Evolutionary conservation across 805 yeast genomes (phyloP), one percentile per base, ranked within the genome.

Genomic region (Priceomyces haplophilus): DNA sequence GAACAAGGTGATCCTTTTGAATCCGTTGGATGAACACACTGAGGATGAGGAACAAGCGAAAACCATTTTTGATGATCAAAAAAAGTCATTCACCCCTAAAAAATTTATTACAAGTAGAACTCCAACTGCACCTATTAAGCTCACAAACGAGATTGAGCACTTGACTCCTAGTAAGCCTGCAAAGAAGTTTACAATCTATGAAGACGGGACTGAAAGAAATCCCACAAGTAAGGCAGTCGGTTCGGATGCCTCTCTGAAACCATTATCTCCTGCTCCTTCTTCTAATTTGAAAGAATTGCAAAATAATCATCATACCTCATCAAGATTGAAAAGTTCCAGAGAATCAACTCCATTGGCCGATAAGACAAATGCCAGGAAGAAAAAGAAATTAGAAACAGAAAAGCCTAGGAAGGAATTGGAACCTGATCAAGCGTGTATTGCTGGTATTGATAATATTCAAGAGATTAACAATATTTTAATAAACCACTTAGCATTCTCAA

Each of bases 401-500:
- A 34, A 34, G 13, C 37, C 37, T 15, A 34, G 20, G 20, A 32
- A 32, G 19, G 19, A 16, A 19, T 16, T 18, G 24, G 20, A 21
- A 64, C 65, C 38, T 17, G 43, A 37, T 20, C 43, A 33, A 23
- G 33, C 37, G 12, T 37, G 25, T 24, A 33, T 42, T 25, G 40
- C 12, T 20, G 42, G 45, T n/a, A 41, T 55, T 20, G 19, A 48
- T 3, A 74, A 76, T 34, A 55, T 78, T 34, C 66, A 62, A 2
- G 82, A 80, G 37, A 68, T 88, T 37, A 75, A 75, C 40, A 83
- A 84, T 58, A 75, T 88, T 8, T 67, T 89, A 38, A 75, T 81
- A 36, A 93, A 93, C 58, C 93, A 88, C 61, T 71, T 91, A 45
- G 97, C 98, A 12, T 93, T 86, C 64, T 86, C 97, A 3, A 77